Base-by-base conservation (phyloP, 768 basidiomycete species). In the Auriscalpium microsporum region DNA sequence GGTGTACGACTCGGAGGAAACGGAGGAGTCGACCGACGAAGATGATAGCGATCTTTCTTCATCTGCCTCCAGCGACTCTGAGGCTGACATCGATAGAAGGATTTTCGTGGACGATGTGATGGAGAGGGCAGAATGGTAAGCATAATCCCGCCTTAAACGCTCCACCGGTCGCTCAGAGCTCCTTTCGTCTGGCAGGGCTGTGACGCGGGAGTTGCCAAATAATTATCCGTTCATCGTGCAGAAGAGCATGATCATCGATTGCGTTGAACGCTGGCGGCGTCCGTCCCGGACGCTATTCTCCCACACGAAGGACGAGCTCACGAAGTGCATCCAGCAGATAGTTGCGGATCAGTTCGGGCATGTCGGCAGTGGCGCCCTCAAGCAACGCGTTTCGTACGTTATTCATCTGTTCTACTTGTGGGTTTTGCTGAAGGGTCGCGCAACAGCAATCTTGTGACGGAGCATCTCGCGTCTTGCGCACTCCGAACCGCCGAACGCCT, bases 151-250 rank as follows among this genome's bases (percentile, higher is more conserved):
- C 17, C 36, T 23, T 13, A 8, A 8, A 23, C 38, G 10, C 56
- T 45, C 9, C 17, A 34, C 47, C 14, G 9, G 46, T 51, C 8
- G 52, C 11, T 38, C 36, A 46, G 51, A 10, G 23, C 48, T 49
- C 10, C 34, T 33, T 8, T 45, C 14, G 14, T 36, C 44, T 21
- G 42, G 11, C 54, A 90, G 88, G 19, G 79, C 87, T 1, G 76
- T 82, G 4, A 83, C 86, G 1, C 79, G 88, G 1, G 86, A 89
- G 61, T 74, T 89, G 0, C 86, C 86, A 0, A 82, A 79, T 13
- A 76, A 78, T 56, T 84, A 80, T 56, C 86, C 86, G 0, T 87
- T 83, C 56, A 70, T 81, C 0, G 81, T 88, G 0, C 78, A 81
- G 48, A 65, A 73, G 10, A 63, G 66, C 0, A 83, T 78, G 56